phyloP scores from a whole-genome alignment of 371 early-diverging fungal genomes.

The Zopfochytrium polystomum region DNA sequence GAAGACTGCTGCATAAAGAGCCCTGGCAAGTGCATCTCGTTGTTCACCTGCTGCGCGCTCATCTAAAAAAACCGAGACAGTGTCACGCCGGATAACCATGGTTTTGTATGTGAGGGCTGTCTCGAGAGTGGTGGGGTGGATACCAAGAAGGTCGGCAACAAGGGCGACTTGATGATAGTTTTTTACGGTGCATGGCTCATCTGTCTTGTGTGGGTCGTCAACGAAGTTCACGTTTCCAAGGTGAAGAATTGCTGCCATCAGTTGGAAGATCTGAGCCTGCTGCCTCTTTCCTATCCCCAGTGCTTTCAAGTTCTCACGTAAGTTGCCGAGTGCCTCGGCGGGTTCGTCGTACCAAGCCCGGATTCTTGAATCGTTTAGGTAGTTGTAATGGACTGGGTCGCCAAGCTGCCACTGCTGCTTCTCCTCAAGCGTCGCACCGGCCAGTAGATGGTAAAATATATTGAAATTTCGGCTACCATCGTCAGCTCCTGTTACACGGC shows the following conservation, averaged over 20 bases:
- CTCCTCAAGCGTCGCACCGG: slow-evolving; percentile 61
- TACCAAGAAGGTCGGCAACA: slow-evolving; percentile 83
- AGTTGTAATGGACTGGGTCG: slow-evolving; percentile 48
- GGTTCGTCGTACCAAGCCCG: slow-evolving; percentile 24
- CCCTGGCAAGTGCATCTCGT: slow-evolving; percentile 77
- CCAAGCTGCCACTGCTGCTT: slow-evolving; percentile 50
- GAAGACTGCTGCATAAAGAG: slow-evolving; percentile 72
- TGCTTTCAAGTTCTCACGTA: slow-evolving; percentile 74
- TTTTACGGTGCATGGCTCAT: slow-evolving; percentile 42
- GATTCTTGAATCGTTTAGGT: slow-evolving; percentile 47
- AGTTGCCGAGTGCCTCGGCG: slow-evolving; percentile 61
- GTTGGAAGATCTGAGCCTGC: slow-evolving; percentile 76
- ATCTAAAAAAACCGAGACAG: slow-evolving; percentile 82
- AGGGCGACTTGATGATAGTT: slow-evolving; percentile 46
- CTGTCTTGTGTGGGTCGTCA: slow-evolving; percentile 40
- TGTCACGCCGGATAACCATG: slow-evolving; percentile 61
- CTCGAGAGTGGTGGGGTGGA: slow-evolving; percentile 75
- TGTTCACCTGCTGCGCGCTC: slow-evolving; percentile 69
- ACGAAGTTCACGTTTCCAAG: slow-evolving; percentile 86
- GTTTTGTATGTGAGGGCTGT: slow-evolving; percentile 76
- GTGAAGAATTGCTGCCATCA: slow-evolving; percentile 84
- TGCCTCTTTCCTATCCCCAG: slow-evolving; percentile 79
- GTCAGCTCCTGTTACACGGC: slow-evolving; percentile 33
- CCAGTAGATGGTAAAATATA: slow-evolving; percentile 79
- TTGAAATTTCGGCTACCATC: slow-evolving; percentile 83